A percentile compares a stretch with the other conserved stretches of the same genome.
Conservation (phyloP, 2,329 filamentous ascomycete species). For the Trichoderma koningiopsis region DNA sequence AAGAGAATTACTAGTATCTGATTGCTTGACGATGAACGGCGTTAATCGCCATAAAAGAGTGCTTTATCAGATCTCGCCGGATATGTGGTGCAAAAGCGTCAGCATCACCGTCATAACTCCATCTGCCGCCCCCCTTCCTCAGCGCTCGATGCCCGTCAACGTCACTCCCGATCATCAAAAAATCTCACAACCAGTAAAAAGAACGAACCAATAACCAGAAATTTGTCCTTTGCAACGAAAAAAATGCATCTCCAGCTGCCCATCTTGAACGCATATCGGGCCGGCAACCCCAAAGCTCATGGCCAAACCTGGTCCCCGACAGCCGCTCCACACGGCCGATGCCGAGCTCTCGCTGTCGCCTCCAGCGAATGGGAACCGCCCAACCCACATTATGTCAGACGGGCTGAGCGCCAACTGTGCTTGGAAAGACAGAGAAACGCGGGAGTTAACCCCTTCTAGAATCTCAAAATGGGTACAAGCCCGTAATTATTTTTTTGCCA, state of each 20-base stretch:
- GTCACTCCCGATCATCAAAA: not conserved
- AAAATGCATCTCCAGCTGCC: not conserved
- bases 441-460: not conserved
- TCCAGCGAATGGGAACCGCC: not conserved
- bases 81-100: too few relatives aligned
- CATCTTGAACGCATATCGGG: not conserved
- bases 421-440: not conserved
- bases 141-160: not conserved
- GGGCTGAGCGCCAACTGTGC: not conserved
- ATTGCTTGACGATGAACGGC: not conserved
- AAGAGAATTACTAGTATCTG: not conserved
- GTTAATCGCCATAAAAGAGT: not conserved
- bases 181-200: not conserved
- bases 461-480: not conserved
- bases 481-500: not conserved
- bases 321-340: constrained; percentile 10
- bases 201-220: not conserved
- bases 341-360: not conserved
- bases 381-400: not conserved
- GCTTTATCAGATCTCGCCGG: not conserved
- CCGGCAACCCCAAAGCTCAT: not conserved
- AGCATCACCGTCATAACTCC: not conserved
- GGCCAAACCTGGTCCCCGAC: not conserved
- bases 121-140: not conserved
- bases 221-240: not conserved